Percentiles rank a stretch among this genome's conserved stretches.
Evolutionary conservation across 1,284 basidiomycete species (phyloP).

Genomic region (Cystobasidium pallidum): DNA sequence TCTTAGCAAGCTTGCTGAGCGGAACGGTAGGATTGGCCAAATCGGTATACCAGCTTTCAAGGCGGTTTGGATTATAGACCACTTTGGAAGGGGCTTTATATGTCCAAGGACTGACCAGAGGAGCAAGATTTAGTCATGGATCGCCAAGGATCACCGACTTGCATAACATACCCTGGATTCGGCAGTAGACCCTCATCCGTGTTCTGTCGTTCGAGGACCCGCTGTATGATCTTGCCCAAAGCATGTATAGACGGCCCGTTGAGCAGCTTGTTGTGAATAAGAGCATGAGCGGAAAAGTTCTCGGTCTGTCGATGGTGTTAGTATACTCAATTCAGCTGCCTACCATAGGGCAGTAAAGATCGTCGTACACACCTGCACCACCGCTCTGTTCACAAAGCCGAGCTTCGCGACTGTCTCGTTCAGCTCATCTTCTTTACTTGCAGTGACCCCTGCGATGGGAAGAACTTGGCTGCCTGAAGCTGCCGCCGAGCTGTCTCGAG

Average conservation of each 20-base stretch:
- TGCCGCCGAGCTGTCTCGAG: conserved; percentile 9
- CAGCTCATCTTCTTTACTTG: conserved; percentile 51
- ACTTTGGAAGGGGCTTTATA: conserved; percentile 64
- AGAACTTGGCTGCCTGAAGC: conserved; percentile 1
- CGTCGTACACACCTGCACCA: conserved; percentile 15
- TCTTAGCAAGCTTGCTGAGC: conserved; percentile 79
- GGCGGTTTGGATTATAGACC: conserved; percentile 85
- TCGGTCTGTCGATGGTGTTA: conserved; percentile 61
- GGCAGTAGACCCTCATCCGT: conserved; percentile 60
- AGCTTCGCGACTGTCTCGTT: conserved; percentile 23
- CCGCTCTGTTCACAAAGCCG: conserved; percentile 20
- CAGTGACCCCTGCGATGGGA: conserved; percentile 52
- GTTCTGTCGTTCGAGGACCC: conserved; percentile 77
- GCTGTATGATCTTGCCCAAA: conserved; percentile 70
- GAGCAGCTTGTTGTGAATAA: conserved; percentile 60
- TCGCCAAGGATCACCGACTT: too few relatives aligned
- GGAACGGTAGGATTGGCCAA: conserved; percentile 87
- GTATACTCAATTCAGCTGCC: conserved; percentile 6
- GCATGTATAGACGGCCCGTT: conserved; percentile 58
- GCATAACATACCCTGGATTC: conserved; percentile 53
- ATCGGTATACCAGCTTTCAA: conserved; percentile 86
- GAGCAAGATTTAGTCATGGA: too few relatives aligned
- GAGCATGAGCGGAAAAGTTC: conserved; percentile 63
- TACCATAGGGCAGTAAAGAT: not conserved
- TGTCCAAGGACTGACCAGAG: conserved; percentile 69